These are phyloP conservation scores for Chalciporus chontae DNA, from an alignment of 768 basidiomycete species.

Conservation along the genomic window DNA sequence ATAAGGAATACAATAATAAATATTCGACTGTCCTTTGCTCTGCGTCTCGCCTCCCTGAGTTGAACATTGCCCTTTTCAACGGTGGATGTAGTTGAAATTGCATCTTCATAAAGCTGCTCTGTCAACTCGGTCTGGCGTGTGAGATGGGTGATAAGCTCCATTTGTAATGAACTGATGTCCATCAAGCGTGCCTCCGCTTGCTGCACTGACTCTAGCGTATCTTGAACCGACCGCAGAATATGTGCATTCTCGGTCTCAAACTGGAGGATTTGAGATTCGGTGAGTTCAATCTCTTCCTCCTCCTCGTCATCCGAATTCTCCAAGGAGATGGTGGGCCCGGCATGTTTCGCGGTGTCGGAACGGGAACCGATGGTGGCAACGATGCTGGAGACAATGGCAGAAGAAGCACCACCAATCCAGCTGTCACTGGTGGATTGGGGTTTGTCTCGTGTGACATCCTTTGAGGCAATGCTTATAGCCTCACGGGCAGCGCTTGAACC, in stretches of 20 bases:
- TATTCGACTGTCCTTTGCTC: slow-evolving; percentile 82
- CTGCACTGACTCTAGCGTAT: slow-evolving; percentile 84
- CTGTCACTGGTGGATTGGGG: slow-evolving; percentile 35
- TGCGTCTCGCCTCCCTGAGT: slow-evolving; percentile 81
- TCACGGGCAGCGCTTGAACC: slow-evolving; percentile 77
- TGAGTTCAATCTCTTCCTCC: slow-evolving; percentile 80
- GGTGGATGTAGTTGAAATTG: slow-evolving; percentile 78
- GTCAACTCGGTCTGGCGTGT: slow-evolving; percentile 88
- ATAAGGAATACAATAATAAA: slow-evolving; percentile 91
- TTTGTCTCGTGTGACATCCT: slow-evolving; percentile 21
- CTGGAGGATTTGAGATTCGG: slow-evolving; percentile 83
- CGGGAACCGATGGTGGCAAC: slow-evolving; percentile 57
- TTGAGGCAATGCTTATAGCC: slow-evolving; percentile 43
- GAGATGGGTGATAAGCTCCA: slow-evolving; percentile 85
- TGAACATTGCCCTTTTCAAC: slow-evolving; percentile 90
- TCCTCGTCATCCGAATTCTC: slow-evolving; percentile 61
- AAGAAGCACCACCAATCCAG: slow-evolving; percentile 61
- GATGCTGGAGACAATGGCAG: slow-evolving; percentile 51
- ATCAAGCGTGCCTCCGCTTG: slow-evolving; percentile 87
- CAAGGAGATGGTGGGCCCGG: slow-evolving; percentile 32
- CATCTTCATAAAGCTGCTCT: slow-evolving; percentile 93
- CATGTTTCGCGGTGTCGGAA: slow-evolving; percentile 25
- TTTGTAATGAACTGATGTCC: slow-evolving; percentile 92
- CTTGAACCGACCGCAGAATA: slow-evolving; percentile 79
- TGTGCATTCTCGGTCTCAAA: slow-evolving; percentile 91